phyloP scores from a whole-genome alignment of 805 yeast genomes.

The Yamadazyma tumulicola region DNA sequence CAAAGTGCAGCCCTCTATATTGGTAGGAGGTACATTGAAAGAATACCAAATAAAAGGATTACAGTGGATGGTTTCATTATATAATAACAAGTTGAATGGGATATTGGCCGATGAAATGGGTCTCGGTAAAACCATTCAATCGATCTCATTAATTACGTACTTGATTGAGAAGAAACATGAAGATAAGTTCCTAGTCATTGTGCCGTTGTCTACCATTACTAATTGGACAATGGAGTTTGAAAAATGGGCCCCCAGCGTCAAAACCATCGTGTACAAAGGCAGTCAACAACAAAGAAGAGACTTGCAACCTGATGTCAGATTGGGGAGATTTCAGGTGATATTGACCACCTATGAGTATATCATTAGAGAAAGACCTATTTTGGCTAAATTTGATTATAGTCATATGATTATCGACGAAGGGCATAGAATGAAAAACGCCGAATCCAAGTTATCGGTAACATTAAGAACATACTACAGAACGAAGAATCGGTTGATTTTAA shows the following conservation, averaged over 20 bases:
- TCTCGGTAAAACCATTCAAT: slow-evolving; percentile 66
- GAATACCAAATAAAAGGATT: slow-evolving; percentile 70
- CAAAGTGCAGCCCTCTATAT: slow-evolving; percentile 59
- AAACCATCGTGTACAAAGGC: slow-evolving; percentile 73
- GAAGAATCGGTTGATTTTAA: slow-evolving; percentile 72
- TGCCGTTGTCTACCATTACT: slow-evolving; percentile 78
- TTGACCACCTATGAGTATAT: slow-evolving; percentile 81
- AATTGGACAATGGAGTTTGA: slow-evolving; percentile 86
- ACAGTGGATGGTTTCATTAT: slow-evolving; percentile 65
- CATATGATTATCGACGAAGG: slow-evolving; percentile 93
- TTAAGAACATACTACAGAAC: slow-evolving; percentile 70
- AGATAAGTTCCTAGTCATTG: slow-evolving; percentile 75
- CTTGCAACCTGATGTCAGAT: slow-evolving; percentile 59
- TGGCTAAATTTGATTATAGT: slow-evolving; percentile 69
- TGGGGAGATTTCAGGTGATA: slow-evolving; percentile 70
- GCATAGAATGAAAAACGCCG: slow-evolving; percentile 80
- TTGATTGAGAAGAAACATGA: slow-evolving; percentile 63
- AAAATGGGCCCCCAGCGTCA: slow-evolving; percentile 82
- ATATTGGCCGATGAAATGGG: slow-evolving; percentile 70
- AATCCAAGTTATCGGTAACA: slow-evolving; percentile 69
- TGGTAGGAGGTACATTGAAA: slow-evolving; percentile 75
- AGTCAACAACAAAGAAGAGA: slow-evolving; percentile 67
- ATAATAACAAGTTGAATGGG: slow-evolving; percentile 60
- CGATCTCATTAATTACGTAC: slow-evolving; percentile 73
- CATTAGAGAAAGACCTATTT: slow-evolving; percentile 69